Base-by-base conservation (phyloP, 2,329 filamentous ascomycete genomes). In the Diplodia seriata region DNA sequence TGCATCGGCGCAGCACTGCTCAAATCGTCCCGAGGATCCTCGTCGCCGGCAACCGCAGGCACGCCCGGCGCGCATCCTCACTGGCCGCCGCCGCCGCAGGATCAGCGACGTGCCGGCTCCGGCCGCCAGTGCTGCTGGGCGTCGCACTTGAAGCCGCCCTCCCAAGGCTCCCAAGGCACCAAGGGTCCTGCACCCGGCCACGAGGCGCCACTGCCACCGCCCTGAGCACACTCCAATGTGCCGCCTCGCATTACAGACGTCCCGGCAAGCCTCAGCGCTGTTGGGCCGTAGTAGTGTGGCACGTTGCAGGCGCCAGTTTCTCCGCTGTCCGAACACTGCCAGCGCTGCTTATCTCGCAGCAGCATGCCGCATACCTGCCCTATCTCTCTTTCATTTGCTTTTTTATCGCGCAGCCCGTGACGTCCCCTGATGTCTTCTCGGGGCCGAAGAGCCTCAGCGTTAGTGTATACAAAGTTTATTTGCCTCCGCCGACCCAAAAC, bases 11-110 rank as follows among this genome's bases (percentile, higher is more conserved):
- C 64, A 51, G 54, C 40, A 20, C 53, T 26, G 31, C 53, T 38
- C 29, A 51, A 63, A 63, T 63, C 59, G 36, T 51, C 53, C 64
- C 64, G 64, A 66, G 64, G 54, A 67, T 57, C 43, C 54, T 36
- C 53, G 64, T 50, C 40, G 8, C 53, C 54, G 53, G 36, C 54
- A 40, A 12, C 38, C 56, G 23, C 55, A 59, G 36, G 57, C 57
- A 33, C 57, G 40, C 57, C 18, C 18, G 8, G 15, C 8, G 36
- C 26, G 40, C 23, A 15, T 14, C 26, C 38, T 20, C 59, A 50
- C 29, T 49, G 47, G 59, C 59, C 31, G 23, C 40, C 26, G 15
- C 43, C 26, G 40, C 57, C 56, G 56, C 56, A 59, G 36, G 56
- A 59, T 59, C 57, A 62, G 57, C 57, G 40, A 33, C 14, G 2